phyloP scores from a whole-genome alignment of 1,284 basidiomycete species.

The Abortiporus biennis region DNA sequence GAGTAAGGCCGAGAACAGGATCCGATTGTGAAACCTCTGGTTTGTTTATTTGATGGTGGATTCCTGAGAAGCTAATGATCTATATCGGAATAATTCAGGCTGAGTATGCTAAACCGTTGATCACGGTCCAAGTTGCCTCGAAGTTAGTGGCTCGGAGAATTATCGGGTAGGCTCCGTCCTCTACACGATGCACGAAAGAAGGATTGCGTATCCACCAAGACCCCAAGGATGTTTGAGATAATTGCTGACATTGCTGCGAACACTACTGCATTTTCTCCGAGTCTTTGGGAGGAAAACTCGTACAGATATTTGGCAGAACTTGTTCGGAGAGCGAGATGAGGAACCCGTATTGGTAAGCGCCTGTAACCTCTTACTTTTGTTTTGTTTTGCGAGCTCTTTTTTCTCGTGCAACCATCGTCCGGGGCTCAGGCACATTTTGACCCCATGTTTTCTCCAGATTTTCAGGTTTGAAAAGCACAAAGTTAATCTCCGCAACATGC shows the following conservation, averaged over 20 bases:
- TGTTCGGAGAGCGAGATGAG: too few relatives aligned
- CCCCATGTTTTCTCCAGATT: too few relatives aligned
- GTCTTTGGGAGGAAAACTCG: too few relatives aligned
- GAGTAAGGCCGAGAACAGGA: neutral
- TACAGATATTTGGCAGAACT: too few relatives aligned
- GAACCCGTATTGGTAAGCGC: too few relatives aligned
- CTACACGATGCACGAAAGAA: neutral
- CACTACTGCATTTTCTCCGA: neutral
- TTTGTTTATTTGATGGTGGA: conserved; percentile 1
- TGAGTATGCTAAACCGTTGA: neutral
- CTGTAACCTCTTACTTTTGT: too few relatives aligned
- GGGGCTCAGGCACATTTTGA: conserved; percentile 6
- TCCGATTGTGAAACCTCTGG: neutral
- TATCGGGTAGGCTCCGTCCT: neutral
- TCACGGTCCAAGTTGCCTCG: conserved; percentile 3
- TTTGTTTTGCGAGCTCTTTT: neutral
- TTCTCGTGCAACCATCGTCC: neutral
- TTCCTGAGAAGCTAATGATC: neutral
- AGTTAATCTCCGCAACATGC: neutral
- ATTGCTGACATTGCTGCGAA: neutral
- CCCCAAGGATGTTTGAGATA: conserved; percentile 1
- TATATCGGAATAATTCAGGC: conserved; percentile 7
- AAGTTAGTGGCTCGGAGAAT: conserved; percentile 4
- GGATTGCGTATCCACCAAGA: neutral
- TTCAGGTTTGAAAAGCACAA: too few relatives aligned